Evolutionary conservation across 345 rosid genomes (phyloP).

Genomic region (Angophora floribunda): DNA sequence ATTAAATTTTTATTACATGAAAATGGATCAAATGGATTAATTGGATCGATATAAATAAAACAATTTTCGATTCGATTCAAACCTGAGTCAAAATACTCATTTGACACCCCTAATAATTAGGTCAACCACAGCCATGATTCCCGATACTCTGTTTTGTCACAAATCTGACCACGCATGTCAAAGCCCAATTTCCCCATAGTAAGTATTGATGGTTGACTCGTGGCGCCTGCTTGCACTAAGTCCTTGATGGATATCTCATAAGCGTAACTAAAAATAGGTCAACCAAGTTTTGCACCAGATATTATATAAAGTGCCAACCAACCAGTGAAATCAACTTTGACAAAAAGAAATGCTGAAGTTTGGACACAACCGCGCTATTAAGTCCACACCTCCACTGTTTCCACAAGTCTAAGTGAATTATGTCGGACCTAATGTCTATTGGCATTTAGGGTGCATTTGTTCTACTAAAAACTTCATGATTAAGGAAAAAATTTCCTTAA

Average conservation of each 20-base stretch:
- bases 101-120: too few species aligned
- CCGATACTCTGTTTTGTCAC: too few species aligned
- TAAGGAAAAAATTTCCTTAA: background rate
- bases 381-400: background rate
- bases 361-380: background rate
- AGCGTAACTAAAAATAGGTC: background rate
- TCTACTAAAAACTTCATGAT: too few species aligned
- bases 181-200: background rate
- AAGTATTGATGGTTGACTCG: background rate
- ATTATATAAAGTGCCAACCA: too few species aligned
- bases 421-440: background rate
- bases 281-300: too few species aligned
- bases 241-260: background rate
- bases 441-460: background rate
- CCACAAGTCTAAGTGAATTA: background rate
- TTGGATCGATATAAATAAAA: too few species aligned
- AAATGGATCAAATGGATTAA: too few species aligned
- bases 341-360: background rate
- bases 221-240: background rate
- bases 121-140: too few species aligned
- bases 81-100: too few species aligned
- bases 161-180: too few species aligned
- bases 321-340: background rate
- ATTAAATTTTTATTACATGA: too few species aligned
- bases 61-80: too few species aligned